Evolutionary conservation across 768 basidiomycete genomes (phyloP).

Genomic region (Holtermanniella nyarrowii): DNA sequence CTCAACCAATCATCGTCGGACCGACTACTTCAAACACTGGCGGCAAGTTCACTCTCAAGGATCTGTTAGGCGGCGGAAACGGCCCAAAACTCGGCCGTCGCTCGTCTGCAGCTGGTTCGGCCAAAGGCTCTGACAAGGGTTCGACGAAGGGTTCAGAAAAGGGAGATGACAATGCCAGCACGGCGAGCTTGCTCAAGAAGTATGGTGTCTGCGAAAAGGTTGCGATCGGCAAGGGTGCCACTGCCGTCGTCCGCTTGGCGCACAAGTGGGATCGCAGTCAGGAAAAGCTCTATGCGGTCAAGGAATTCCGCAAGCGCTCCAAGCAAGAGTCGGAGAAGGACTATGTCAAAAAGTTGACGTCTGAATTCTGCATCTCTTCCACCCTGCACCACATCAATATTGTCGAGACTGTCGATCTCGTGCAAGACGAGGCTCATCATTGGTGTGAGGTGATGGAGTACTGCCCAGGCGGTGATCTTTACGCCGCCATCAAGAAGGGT

Average conservation of each 20-base stretch:
- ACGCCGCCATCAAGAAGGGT: slow-evolving; percentile 97
- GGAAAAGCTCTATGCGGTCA: slow-evolving; percentile 96
- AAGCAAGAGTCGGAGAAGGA: slow-evolving; percentile 99
- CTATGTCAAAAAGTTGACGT: slow-evolving; percentile 98
- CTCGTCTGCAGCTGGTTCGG: slow-evolving; percentile 49
- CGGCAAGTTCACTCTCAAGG: slow-evolving; percentile 70
- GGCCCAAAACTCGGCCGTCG: slow-evolving; percentile 67
- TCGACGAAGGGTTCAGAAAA: slow-evolving; percentile 49
- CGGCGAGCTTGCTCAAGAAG: slow-evolving; percentile 63
- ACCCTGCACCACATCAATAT: slow-evolving; percentile 88
- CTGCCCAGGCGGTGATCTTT: slow-evolving; percentile 94
- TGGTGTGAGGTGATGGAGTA: slow-evolving; percentile 99
- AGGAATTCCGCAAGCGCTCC: slow-evolving; percentile 97
- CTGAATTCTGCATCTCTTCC: slow-evolving; percentile 96
- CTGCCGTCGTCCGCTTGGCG: slow-evolving; percentile 86
- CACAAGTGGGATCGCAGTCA: slow-evolving; percentile 97
- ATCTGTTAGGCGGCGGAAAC: slow-evolving; percentile 47
- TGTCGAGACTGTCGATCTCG: slow-evolving; percentile 96
- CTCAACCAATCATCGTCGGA: slow-evolving; percentile 27
- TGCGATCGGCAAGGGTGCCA: slow-evolving; percentile 97
- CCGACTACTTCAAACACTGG: slow-evolving; percentile 45
- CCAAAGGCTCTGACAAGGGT: slow-evolving; percentile 33
- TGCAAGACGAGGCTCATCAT: slow-evolving; percentile 91
- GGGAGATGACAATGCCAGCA: slow-evolving; percentile 48
- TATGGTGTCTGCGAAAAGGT: slow-evolving; percentile 95